These are phyloP conservation scores for Cladophialophora bantiana DNA, from an alignment of 2,329 filamentous ascomycete species.

Conservation along the genomic window DNA sequence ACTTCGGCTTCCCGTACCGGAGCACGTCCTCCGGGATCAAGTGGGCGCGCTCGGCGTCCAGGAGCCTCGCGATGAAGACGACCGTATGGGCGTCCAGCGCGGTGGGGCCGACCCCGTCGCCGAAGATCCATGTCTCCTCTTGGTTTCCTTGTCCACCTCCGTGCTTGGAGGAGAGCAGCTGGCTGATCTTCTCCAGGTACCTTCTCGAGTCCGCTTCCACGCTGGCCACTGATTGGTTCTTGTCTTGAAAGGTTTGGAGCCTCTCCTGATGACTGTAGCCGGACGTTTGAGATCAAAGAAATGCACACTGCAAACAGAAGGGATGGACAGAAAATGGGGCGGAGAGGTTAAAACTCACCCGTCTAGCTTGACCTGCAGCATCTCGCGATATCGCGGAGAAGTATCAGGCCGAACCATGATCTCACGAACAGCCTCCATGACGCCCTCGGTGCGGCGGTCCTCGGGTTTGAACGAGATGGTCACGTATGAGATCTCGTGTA, in stretches of 20 bases:
- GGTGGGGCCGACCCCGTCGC: conserved; percentile 20
- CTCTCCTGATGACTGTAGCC: not conserved
- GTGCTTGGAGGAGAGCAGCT: conserved; percentile 2
- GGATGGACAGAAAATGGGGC: not conserved
- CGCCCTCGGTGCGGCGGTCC: conserved; percentile 20
- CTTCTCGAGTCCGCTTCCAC: conserved; percentile 12
- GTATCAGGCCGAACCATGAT: conserved; percentile 8
- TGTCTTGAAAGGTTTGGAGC: not conserved
- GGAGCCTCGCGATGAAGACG: conserved; percentile 24
- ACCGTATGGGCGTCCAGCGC: conserved; percentile 28
- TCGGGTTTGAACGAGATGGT: conserved; percentile 27
- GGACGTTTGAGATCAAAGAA: not conserved
- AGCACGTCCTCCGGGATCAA: conserved; percentile 19
- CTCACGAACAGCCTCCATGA: conserved; percentile 17
- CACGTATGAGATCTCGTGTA: conserved; percentile 25
- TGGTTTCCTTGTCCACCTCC: not conserved
- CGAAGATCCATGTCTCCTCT: conserved; percentile 21
- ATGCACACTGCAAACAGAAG: not conserved
- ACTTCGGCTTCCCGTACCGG: conserved; percentile 10
- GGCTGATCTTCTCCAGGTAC: conserved; percentile 16
- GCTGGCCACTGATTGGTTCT: conserved; percentile 8
- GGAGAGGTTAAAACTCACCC: not conserved
- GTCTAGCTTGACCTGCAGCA: conserved; percentile 16
- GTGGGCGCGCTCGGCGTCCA: conserved; percentile 14
- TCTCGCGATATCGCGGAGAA: conserved; percentile 11